Evolutionary conservation across 2,329 filamentous ascomycete species (phyloP).

Genomic region (Sphaerulina musiva): DNA sequence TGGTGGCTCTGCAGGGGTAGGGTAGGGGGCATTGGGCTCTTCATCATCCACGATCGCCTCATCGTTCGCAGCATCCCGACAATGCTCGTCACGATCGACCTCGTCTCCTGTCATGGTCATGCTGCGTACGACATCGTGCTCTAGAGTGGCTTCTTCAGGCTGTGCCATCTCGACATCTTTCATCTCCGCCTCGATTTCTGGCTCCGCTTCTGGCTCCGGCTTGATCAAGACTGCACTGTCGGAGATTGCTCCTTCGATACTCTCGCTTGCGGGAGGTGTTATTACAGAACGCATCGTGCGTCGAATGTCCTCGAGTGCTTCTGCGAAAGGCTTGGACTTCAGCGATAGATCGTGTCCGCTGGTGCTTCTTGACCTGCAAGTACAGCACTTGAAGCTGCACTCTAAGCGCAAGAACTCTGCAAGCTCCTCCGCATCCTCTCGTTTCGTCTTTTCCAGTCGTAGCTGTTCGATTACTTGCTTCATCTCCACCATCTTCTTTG

Average conservation of each 20-base stretch:
- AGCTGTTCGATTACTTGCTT: conserved; percentile 49
- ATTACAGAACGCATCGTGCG: conserved; percentile 39
- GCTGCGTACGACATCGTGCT: conserved; percentile 21
- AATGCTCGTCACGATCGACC: background rate
- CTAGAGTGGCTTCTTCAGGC: background rate
- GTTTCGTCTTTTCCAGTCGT: conserved; percentile 50
- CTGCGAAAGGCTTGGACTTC: conserved; percentile 12
- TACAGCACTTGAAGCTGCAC: conserved; percentile 62
- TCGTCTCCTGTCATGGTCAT: conserved; percentile 23
- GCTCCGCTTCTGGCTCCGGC: conserved; percentile 4
- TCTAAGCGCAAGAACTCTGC: conserved; percentile 71
- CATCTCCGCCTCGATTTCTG: conserved; percentile 12
- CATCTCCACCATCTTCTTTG: conserved; percentile 42
- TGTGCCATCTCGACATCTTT: conserved; percentile 16
- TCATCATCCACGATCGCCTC: conserved; percentile 16
- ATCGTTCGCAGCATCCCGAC: conserved; percentile 6
- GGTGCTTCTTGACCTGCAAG: conserved; percentile 44
- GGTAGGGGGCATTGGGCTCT: conserved; percentile 19
- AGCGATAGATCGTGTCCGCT: conserved; percentile 2
- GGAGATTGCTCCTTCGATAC: conserved; percentile 40
- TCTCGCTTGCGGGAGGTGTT: conserved; percentile 57
- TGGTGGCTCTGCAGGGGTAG: conserved; percentile 17
- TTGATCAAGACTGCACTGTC: conserved; percentile 3
- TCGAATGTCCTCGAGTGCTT: conserved; percentile 20
- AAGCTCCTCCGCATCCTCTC: conserved; percentile 63